These are phyloP conservation scores for Hypoxylon sp. DNA, from an alignment of 2,329 filamentous ascomycete genomes.

Conservation along the genomic window DNA sequence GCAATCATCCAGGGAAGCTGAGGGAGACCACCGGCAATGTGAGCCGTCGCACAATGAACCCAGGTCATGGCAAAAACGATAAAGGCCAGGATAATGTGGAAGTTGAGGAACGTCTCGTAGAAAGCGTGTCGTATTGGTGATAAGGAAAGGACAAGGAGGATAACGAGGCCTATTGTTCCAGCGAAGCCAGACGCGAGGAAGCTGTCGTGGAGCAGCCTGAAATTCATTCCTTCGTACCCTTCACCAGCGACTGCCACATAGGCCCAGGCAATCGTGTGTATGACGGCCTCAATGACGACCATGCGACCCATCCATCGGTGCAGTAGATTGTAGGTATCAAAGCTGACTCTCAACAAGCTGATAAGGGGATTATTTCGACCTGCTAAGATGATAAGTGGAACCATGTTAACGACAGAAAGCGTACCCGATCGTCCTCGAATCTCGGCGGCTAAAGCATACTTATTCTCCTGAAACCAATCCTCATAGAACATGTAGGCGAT, in stretches of 20 bases:
- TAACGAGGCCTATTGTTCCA: conserved; percentile 71
- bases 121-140: conserved; percentile 92
- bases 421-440: conserved; percentile 88
- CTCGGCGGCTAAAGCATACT: conserved; percentile 80
- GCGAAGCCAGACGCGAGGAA: conserved; percentile 78
- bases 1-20: conserved; percentile 83
- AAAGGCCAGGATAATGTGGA: conserved; percentile 83
- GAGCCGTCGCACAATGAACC: conserved; percentile 80
- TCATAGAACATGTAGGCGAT: conserved; percentile 73
- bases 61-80: conserved; percentile 79
- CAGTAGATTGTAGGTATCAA: conserved; percentile 95
- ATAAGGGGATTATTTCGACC: conserved; percentile 96
- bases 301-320: conserved; percentile 88
- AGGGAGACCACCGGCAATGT: conserved; percentile 75
- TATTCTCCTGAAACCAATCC: conserved; percentile 71
- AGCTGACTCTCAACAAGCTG: conserved; percentile 84
- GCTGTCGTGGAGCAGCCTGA: conserved; percentile 68
- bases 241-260: conserved; percentile 77
- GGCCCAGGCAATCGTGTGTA: conserved; percentile 81
- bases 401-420: conserved; percentile 89
- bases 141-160: conserved; percentile 78
- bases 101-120: conserved; percentile 94
- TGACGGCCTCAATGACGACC: conserved; percentile 76
- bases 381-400: conserved; percentile 90
- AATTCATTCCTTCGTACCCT: conserved; percentile 71